Evolutionary conservation across 805 yeast genomes (phyloP).

Genomic region (Starmerella potacharoeniae): DNA sequence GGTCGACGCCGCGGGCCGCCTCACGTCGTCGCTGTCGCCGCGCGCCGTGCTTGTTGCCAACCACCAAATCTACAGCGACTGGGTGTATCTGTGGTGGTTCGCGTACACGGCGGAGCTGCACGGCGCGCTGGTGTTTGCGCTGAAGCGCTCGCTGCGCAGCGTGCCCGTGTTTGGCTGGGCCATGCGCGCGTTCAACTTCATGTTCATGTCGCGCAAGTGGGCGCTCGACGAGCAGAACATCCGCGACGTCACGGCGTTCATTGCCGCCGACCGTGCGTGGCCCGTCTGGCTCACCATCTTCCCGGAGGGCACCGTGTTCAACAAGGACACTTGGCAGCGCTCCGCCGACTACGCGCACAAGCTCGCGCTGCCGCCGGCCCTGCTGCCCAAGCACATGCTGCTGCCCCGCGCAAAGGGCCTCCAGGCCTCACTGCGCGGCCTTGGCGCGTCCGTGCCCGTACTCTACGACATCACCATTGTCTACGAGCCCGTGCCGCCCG

Average conservation of each 20-base stretch:
- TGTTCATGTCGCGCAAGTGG: conserved; percentile 81
- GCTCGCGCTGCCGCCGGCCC: conserved; percentile 26
- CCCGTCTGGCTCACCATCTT: conserved; percentile 64
- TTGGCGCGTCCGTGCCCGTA: conserved; percentile 32
- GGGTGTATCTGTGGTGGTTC: conserved; percentile 86
- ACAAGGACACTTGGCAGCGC: conserved; percentile 49
- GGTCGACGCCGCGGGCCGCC: conserved; percentile 7
- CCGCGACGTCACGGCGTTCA: conserved; percentile 6
- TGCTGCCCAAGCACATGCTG: conserved; percentile 46
- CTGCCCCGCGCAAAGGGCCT: conserved; percentile 81
- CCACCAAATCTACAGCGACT: conserved; percentile 89
- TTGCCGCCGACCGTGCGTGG: conserved; percentile 33
- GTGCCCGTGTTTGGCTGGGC: conserved; percentile 79
- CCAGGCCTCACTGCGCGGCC: conserved; percentile 47
- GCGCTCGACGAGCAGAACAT: conserved; percentile 43
- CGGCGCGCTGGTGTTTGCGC: conserved; percentile 56
- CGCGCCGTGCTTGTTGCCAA: conserved; percentile 66
- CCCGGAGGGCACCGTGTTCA: conserved; percentile 91
- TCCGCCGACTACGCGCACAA: conserved; percentile 49
- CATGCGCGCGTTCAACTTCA: conserved; percentile 65
- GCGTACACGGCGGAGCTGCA: conserved; percentile 56
- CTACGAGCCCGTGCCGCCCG: conserved; percentile 54
- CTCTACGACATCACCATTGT: conserved; percentile 79
- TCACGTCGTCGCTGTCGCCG: conserved; percentile 31
- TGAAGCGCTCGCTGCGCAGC: conserved; percentile 59